Percentiles rank a stretch among this genome's conserved stretches.
Conservation (phyloP, 176 grass and related monocot species). For the Eragrostis nindensis region DNA sequence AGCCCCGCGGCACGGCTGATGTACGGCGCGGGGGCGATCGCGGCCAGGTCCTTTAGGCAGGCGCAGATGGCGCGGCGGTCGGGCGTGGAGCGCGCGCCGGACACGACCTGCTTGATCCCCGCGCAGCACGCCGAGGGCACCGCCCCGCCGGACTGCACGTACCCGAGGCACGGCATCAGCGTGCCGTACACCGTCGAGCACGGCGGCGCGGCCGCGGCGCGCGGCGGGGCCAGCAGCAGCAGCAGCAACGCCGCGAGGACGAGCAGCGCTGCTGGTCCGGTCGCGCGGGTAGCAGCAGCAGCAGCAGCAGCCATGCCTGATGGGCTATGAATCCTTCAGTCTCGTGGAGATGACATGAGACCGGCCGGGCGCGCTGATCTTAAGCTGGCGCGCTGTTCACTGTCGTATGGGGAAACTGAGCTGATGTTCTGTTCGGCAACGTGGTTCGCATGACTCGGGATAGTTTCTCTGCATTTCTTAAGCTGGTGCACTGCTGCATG, state of each 20-base stretch:
- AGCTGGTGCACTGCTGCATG: too few relatives aligned
- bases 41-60: constrained; percentile 59
- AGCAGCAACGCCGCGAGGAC: neutral
- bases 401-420: neutral
- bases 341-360: neutral
- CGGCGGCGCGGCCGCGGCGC: constrained; percentile 21
- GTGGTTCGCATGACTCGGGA: neutral
- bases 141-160: constrained; percentile 52
- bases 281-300: neutral
- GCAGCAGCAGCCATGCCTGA: neutral
- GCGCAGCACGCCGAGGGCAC: constrained; percentile 51
- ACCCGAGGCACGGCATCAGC: constrained; percentile 62
- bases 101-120: constrained; percentile 40
- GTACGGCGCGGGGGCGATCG: constrained; percentile 32
- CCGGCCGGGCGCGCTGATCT: neutral
- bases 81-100: constrained; percentile 26
- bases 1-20: constrained; percentile 48
- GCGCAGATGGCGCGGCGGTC: constrained; percentile 54
- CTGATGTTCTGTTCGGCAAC: neutral
- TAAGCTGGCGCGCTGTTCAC: too few relatives aligned
- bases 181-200: constrained; percentile 61
- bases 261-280: constrained; percentile 15
- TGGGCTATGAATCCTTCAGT: neutral
- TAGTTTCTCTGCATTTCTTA: too few relatives aligned
- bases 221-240: neutral